These are phyloP conservation scores for Cercis canadensis DNA, from an alignment of 306 rosid genomes.

Conservation along the genomic window DNA sequence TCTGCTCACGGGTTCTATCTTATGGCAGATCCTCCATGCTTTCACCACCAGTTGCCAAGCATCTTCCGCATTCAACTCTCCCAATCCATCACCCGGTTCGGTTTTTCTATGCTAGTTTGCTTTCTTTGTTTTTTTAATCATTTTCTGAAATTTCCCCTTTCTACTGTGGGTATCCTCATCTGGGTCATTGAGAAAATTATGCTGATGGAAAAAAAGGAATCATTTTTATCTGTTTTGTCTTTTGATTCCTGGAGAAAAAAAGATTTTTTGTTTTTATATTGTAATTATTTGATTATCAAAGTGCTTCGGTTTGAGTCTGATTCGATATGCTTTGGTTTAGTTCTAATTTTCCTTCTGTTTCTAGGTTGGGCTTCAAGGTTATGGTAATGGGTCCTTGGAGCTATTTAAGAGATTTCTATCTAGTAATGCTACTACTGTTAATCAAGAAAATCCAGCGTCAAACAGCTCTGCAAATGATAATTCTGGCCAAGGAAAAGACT, in stretches of 20 bases:
- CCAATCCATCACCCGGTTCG: conserved; percentile 34
- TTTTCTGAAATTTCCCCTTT: neutral
- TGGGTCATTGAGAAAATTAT: too few species aligned
- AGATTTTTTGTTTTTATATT: neutral
- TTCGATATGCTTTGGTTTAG: conserved; percentile 30
- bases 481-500: conserved; percentile 51
- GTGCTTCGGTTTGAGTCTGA: neutral
- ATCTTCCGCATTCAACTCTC: conserved; percentile 39
- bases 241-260: too few species aligned
- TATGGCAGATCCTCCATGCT: conserved; percentile 32
- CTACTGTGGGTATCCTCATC: neutral
- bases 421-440: conserved; percentile 36
- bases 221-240: too few species aligned
- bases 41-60: conserved; percentile 36
- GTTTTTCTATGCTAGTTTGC: neutral
- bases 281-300: too few species aligned
- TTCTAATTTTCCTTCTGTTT: conserved; percentile 28
- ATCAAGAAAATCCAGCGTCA: conserved; percentile 52
- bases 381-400: conserved; percentile 48
- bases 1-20: conserved; percentile 42
- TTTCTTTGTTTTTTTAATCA: conserved; percentile 1
- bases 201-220: neutral
- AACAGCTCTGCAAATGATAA: conserved; percentile 37
- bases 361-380: conserved; percentile 49
- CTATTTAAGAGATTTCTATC: conserved; percentile 58